Base-by-base conservation (phyloP, 2,329 filamentous ascomycete species). In the Tolypocladium capitatum region DNA sequence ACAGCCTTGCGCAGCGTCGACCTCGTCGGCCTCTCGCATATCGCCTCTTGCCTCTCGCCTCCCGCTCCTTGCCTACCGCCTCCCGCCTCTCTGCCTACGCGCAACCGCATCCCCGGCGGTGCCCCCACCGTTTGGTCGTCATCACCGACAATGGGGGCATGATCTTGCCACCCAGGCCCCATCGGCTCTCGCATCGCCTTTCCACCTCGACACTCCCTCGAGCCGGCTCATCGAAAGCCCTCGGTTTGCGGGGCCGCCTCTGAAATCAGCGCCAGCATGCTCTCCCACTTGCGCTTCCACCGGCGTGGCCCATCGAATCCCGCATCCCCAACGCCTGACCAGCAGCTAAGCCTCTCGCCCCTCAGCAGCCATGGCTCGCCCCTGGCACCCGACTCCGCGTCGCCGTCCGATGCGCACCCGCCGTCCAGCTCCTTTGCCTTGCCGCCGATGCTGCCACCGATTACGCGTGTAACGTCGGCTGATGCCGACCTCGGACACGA, bases 251-350 rank as follows among this genome's bases (percentile, higher is more conserved):
- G 38, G 16, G 16, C 38, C 9, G 38, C 24, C 24, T 9, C 24
- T 24, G 24, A 11, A 18, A 11, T 4, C 16, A 30, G 24, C 16
- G 9, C 5, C 24, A 42, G 27, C 52, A 75, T 76, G 73, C 66
- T 75, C 46, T 74, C 72, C 53, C 70, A 74, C 62, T 68, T 79
- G 43, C 74, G 75, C 57, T 78, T 80, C 63, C 76, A 79, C 56
- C 73, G 76, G 56, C 73, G 75, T 57, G 74, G 68, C 43, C 69
- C 70, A 54, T 78, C 75, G 48, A 76, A 72, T 63, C 75, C 76
- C 51, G 67, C 71, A 24, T 78, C 76, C 32, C 75, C 76, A 5
- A 59, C 68, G 27, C 67, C 70, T 46, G 74, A 78, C 48, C 71
- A 69, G 48, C 58, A 67, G 35, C 71, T 38, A 3, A 51, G 69